Percentiles rank a stretch among this genome's conserved stretches.
These are phyloP conservation scores for Entrophospora sp. DNA, from an alignment of 192 early-diverging fungal species.

Conservation along the genomic window DNA sequence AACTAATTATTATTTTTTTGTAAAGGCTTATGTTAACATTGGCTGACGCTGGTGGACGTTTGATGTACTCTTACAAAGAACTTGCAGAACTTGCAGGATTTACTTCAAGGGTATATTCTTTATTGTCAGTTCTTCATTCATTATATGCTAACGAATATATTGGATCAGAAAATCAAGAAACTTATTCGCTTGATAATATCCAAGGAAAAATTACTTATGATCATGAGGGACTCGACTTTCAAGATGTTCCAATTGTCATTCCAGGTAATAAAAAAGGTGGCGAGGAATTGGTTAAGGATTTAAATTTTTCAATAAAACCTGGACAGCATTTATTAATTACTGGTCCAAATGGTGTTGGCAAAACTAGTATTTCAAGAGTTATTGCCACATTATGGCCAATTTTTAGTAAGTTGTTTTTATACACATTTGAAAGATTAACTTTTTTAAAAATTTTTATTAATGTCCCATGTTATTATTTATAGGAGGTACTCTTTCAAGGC, in stretches of 20 bases:
- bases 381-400: conserved; percentile 93
- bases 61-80: conserved; percentile 97
- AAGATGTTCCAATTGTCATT: conserved; percentile 80
- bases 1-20: conserved; percentile 28
- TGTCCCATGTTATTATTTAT: not conserved
- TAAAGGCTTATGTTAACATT: conserved; percentile 75
- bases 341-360: conserved; percentile 93
- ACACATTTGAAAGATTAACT: too few relatives aligned
- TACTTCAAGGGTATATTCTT: conserved; percentile 77
- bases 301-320: conserved; percentile 70
- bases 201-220: conserved; percentile 50
- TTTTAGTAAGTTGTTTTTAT: conserved; percentile 38
- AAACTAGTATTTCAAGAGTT: conserved; percentile 88
- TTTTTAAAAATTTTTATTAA: not conserved
- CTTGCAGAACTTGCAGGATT: conserved; percentile 84
- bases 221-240: conserved; percentile 71
- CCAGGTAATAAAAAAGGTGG: conserved; percentile 49
- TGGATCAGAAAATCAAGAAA: conserved; percentile 15
- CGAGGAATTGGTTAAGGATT: conserved; percentile 72
- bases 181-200: conserved; percentile 41
- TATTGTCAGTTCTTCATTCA: conserved; percentile 78
- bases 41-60: conserved; percentile 88
- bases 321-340: conserved; percentile 87
- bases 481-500: conserved; percentile 60
- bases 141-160: conserved; percentile 39